Evolutionary conservation across 495 filamentous ascomycete species (phyloP).

Genomic region (Chaetomium cochliodes): DNA sequence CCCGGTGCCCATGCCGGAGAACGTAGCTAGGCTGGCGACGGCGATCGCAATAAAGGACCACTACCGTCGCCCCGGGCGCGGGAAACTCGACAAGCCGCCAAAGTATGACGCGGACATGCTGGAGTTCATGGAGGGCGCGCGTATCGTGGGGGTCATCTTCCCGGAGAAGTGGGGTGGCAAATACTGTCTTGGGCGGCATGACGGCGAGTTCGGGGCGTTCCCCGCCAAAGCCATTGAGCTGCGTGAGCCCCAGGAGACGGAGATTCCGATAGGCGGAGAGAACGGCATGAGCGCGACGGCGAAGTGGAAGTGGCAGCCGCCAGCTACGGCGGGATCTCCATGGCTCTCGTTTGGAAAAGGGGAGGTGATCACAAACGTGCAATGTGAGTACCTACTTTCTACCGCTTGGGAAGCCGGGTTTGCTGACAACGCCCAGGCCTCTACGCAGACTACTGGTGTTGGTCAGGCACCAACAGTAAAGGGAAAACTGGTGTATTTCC

Average conservation of each 20-base stretch:
- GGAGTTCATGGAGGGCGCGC: slow-evolving; percentile 45
- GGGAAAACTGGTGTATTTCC: slow-evolving; percentile 48
- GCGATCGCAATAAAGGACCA: slow-evolving; percentile 39
- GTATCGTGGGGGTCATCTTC: slow-evolving; percentile 46
- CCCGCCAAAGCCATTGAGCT: slow-evolving; percentile 40
- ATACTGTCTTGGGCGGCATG: slow-evolving; percentile 49
- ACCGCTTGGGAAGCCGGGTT: background rate
- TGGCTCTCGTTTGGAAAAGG: slow-evolving; percentile 48
- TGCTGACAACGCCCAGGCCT: slow-evolving; percentile 26
- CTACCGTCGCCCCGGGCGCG: slow-evolving; percentile 32
- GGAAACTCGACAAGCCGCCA: slow-evolving; percentile 38
- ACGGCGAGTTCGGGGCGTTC: slow-evolving; percentile 46
- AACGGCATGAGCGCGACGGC: slow-evolving; percentile 40
- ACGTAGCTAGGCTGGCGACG: slow-evolving; percentile 34
- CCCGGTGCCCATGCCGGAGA: slow-evolving; percentile 36
- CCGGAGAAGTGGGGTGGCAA: slow-evolving; percentile 47
- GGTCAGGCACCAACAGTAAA: slow-evolving; percentile 45
- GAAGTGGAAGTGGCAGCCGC: slow-evolving; percentile 46
- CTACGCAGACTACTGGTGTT: slow-evolving; percentile 48
- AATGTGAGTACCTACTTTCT: slow-evolving; percentile 26
- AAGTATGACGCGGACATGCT: slow-evolving; percentile 39
- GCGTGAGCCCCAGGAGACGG: slow-evolving; percentile 33
- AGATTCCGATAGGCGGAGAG: slow-evolving; percentile 33
- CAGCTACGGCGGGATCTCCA: slow-evolving; percentile 19
- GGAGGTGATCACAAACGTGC: slow-evolving; percentile 43